phyloP scores from a whole-genome alignment of 352 stramenopile genomes.

The Globisporangium yorkense region DNA sequence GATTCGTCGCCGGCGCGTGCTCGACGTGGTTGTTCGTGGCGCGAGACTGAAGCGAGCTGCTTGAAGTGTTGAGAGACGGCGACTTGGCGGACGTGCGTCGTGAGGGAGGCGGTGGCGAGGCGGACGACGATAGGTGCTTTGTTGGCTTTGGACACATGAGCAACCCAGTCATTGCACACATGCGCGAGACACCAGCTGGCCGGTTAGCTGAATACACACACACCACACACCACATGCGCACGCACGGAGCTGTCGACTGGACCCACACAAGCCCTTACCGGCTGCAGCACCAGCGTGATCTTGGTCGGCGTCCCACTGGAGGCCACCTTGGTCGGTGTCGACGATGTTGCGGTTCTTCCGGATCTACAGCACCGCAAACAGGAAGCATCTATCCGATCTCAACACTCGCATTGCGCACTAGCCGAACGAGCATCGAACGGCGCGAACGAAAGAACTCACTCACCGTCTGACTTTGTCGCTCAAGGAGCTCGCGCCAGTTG shows the following conservation, averaged over 20 bases:
- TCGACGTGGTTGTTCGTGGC: conserved; percentile 5
- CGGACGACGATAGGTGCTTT: not conserved
- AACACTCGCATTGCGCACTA: not conserved
- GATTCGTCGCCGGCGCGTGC: conserved; percentile 33
- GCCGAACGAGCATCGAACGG: not conserved
- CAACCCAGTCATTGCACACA: not conserved
- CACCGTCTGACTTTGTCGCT: conserved; percentile 8
- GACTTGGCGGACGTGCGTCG: not conserved
- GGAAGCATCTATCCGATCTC: conserved; percentile 1
- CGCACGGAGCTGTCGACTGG: not conserved
- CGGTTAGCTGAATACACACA: not conserved
- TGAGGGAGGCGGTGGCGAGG: not conserved
- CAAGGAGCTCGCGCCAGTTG: not conserved
- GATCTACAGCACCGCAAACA: not conserved
- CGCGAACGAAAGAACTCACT: not conserved
- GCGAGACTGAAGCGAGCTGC: not conserved
- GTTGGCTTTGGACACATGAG: not conserved
- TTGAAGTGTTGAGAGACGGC: not conserved
- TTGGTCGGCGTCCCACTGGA: conserved; percentile 4
- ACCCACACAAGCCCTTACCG: conserved; percentile 5
- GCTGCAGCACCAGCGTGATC: conserved; percentile 10
- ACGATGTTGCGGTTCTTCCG: not conserved
- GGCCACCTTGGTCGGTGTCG: not conserved
- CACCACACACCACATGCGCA: not conserved
- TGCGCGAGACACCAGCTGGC: not conserved